Evolutionary conservation across 257 asterid genomes (phyloP).

Genomic region (Fraxinus cuspidata): DNA sequence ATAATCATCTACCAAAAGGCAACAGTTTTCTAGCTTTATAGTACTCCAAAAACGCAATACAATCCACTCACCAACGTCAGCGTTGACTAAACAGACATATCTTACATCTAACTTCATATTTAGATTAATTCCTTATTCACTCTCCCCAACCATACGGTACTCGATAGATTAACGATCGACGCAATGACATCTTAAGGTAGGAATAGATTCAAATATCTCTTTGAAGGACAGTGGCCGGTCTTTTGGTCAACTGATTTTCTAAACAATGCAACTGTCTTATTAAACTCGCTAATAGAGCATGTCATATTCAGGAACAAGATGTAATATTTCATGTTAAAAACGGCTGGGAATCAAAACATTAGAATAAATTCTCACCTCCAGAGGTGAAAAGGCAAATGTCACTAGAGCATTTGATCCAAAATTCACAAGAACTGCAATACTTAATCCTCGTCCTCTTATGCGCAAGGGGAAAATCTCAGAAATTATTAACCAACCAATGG

Average conservation of each 20-base stretch:
- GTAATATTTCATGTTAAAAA: not conserved
- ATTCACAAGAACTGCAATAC: slow-evolving; percentile 85
- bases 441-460: slow-evolving; percentile 81
- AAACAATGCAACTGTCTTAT: not conserved
- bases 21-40: not conserved
- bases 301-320: not conserved
- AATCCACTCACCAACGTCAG: not conserved
- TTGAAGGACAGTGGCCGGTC: not conserved
- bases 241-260: not conserved
- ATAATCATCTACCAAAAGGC: not conserved
- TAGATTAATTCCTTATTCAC: not conserved
- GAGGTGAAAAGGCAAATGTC: slow-evolving; percentile 92
- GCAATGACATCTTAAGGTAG: not conserved
- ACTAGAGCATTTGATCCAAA: slow-evolving; percentile 89
- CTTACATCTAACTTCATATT: not conserved
- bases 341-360: not conserved
- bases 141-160: not conserved
- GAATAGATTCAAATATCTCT: not conserved
- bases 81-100: not conserved
- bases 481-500: slow-evolving; percentile 98
- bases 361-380: slow-evolving; percentile 47
- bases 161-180: not conserved
- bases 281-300: not conserved
- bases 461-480: slow-evolving; percentile 94
- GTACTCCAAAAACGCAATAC: not conserved